phyloP scores from a whole-genome alignment of 2,329 filamentous ascomycete genomes.

The Thielaviopsis euricoi region DNA sequence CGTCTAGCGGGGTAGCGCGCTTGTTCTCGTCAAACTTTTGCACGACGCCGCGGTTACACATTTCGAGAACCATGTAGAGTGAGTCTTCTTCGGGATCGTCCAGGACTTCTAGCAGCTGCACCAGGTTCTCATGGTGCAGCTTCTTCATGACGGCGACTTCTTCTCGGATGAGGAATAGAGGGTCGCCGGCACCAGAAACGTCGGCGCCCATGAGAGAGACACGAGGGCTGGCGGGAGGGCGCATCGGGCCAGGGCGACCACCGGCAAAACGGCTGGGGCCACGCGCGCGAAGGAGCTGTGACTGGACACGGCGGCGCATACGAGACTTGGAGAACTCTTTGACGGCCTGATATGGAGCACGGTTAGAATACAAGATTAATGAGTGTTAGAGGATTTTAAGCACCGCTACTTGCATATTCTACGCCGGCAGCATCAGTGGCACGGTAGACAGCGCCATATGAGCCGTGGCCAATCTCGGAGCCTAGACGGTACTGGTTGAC shows the following conservation, averaged over 20 bases:
- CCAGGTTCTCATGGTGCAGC: slow-evolving; percentile 85
- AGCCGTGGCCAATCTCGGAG: slow-evolving; percentile 92
- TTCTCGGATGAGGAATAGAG: slow-evolving; percentile 77
- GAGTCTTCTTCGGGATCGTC: slow-evolving; percentile 94
- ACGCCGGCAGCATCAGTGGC: slow-evolving; percentile 79
- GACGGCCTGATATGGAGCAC: slow-evolving; percentile 47
- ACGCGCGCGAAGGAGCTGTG: slow-evolving; percentile 53
- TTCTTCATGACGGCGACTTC: slow-evolving; percentile 99
- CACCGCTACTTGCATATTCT: slow-evolving; percentile 59
- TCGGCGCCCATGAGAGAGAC: slow-evolving; percentile 6
- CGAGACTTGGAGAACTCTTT: slow-evolving; percentile 96
- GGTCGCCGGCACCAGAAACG: slow-evolving; percentile 40
- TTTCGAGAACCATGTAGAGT: slow-evolving; percentile 95
- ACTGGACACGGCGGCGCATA: slow-evolving; percentile 77
- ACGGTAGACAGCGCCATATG: slow-evolving; percentile 83
- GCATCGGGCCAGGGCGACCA: slow-evolving; percentile 13
- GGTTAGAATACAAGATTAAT: slow-evolving; percentile 11
- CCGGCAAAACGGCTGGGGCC: slow-evolving; percentile 26
- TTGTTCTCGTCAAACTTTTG: slow-evolving; percentile 92
- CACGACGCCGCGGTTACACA: slow-evolving; percentile 95
- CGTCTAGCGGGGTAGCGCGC: slow-evolving; percentile 61
- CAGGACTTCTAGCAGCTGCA: slow-evolving; percentile 80
- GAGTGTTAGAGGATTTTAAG: not conserved
- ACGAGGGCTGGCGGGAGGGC: slow-evolving; percentile 2
- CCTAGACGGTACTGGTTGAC: slow-evolving; percentile 94